Conservation (phyloP, 108 stramenopile species). For the Nannochloropsis oceanica region DNA sequence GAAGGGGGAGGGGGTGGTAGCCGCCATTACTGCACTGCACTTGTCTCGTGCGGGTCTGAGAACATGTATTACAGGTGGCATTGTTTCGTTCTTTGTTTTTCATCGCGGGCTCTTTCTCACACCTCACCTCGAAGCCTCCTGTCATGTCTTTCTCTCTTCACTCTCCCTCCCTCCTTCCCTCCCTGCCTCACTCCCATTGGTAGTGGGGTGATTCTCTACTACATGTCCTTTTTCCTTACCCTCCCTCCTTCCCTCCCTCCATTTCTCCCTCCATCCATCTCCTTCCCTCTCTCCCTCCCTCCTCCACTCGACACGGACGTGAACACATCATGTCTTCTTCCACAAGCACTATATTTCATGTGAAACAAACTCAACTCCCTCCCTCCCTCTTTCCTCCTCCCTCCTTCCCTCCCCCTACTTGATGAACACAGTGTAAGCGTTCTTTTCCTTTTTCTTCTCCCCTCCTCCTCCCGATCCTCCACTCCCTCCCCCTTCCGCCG, state of each 20-base stretch:
- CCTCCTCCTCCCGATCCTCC: not conserved
- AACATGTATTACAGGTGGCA: too few relatives aligned
- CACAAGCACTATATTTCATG: too few relatives aligned
- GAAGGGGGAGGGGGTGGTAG: too few relatives aligned
- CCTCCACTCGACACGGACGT: too few relatives aligned
- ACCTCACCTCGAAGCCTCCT: too few relatives aligned
- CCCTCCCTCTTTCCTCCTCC: not conserved
- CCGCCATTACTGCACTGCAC: too few relatives aligned
- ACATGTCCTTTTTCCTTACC: not conserved
- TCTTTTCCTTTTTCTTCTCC: not conserved
- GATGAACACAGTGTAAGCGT: not conserved
- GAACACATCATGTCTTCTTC: too few relatives aligned
- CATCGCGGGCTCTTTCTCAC: too few relatives aligned
- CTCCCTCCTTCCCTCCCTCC: not conserved
- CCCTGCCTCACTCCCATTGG: not conserved
- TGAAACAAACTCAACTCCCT: too few relatives aligned
- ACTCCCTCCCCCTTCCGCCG: not conserved
- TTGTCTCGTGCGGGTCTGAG: too few relatives aligned
- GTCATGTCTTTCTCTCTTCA: not conserved
- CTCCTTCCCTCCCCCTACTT: not conserved
- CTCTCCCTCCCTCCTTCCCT: not conserved
- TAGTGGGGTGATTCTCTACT: too few relatives aligned
- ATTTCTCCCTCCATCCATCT: not conserved
- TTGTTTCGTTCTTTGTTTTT: too few relatives aligned
- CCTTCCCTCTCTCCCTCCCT: not conserved